phyloP scores from a whole-genome alignment of 139 green algal genomes.

The Spirogloea muscicola region DNA sequence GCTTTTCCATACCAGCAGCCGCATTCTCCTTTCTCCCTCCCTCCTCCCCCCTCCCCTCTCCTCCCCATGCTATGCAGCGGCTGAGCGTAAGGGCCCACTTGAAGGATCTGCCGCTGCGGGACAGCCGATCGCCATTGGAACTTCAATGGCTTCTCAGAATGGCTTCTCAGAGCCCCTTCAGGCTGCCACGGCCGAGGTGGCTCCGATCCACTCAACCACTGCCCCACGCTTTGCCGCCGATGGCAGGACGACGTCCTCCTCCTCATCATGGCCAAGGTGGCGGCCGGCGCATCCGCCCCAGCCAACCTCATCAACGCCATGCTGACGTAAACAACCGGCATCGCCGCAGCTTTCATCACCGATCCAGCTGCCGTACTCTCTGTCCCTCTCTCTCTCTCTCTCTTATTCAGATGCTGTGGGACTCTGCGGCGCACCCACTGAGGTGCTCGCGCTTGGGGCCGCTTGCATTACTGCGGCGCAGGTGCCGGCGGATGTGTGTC shows the following conservation, averaged over 20 bases:
- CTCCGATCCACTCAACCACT: not conserved
- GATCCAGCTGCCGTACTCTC: slow-evolving; percentile 5
- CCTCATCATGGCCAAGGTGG: slow-evolving; percentile 5
- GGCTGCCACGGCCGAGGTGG: not conserved
- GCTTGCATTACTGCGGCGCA: slow-evolving; percentile 10
- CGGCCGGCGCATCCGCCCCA: not conserved
- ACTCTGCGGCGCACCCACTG: not conserved
- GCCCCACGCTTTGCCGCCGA: not conserved
- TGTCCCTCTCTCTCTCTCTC: not conserved
- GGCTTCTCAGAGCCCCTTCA: not conserved
- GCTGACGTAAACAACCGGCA: slow-evolving; percentile 6
- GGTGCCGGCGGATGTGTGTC: slow-evolving; percentile 32
- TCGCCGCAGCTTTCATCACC: not conserved
- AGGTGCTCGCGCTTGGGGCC: not conserved
- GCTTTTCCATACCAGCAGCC: too few relatives aligned
- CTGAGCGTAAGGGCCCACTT: not conserved
- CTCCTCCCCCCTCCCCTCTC: too few relatives aligned
- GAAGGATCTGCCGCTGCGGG: not conserved
- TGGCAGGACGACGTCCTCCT: slow-evolving; percentile 32
- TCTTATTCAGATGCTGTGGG: slow-evolving; percentile 7
- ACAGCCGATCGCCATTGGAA: too few relatives aligned
- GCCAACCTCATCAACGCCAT: slow-evolving; percentile 37
- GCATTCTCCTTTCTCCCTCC: too few relatives aligned
- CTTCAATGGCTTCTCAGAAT: slow-evolving; percentile 6
- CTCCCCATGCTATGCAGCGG: too few relatives aligned